Base-by-base conservation (phyloP, 345 rosid genomes). In the Moringa oleifera region DNA sequence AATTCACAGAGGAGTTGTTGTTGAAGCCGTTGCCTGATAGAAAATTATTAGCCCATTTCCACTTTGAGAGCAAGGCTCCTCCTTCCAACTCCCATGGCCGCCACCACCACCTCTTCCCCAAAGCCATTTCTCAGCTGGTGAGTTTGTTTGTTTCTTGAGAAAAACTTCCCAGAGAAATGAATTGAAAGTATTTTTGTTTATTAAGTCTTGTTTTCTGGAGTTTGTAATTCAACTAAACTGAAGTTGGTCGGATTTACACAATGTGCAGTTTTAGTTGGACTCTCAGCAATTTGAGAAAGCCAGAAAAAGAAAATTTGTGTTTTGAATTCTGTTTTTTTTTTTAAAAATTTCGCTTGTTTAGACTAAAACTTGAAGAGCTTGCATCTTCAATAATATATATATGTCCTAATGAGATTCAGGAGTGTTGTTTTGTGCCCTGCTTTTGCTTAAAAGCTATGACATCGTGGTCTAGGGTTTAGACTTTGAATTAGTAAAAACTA, bases 71-170 rank as follows among this genome's bases (percentile, higher is more conserved):
- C 70, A 73, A 63, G 65, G 87, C 96, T 61, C 85, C 90, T 67
- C 77, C 79, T 7, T 80, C 88, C 0, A 65, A 51, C n/a, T 77
- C 91, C 25, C 80, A 83, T 79, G 96, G 96, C 77, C 86, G 80
- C 66, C 96, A 83, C 73, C 99, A 83, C 68, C 99, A 84, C 71
- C 90, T 91, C 69, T 94, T 87, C 76, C 99, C 99, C n/a, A 91
- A 94, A 77, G 75, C 97, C 75, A 89, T 94, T 53, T 78, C 96
- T 62, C 99, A 88, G 78, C 81, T 91, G 93, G 97, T 94, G 85
- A 13, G 61, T 16, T 19, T 33, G 23, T 45, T 45, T 31, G 20
- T 12, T 53, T 62, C 17, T 24, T 12, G 53, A 6, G 8, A 56
- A 56, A 19, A 45, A 23, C 53, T 33, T 6, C 18, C 2, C 36